Base-by-base conservation (phyloP, 305 asterid genomes). In the Solanum aculeatissimum region DNA sequence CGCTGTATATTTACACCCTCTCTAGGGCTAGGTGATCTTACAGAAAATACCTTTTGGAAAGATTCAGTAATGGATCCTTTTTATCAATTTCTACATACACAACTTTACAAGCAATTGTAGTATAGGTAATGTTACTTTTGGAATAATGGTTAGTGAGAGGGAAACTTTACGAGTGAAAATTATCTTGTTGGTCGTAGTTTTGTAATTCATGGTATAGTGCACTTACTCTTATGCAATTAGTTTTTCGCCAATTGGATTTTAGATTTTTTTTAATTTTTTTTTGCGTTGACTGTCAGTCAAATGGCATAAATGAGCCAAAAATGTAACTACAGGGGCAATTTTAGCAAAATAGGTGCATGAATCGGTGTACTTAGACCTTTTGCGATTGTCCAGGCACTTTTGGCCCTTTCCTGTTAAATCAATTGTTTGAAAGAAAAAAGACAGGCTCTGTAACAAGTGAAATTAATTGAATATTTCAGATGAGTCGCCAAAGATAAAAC, bases 401-500 rank as follows among this genome's bases (percentile, higher is more conserved):
- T 65, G 72, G 23, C 45, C 45, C 23, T 65, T 65, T 10, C 29
- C 43, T 15, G 23, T 65, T 29, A 65, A 65, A 32, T 47, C 43
- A 53, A 19, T 53, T 79, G 62, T 12, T 79, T 54, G 21, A 79
- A 62, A 54, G 83, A 7, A 32, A 53, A 78, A 51, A 78, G 27
- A 53, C 47, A 11, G 66, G 49, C 32, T 18, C 19, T n/a, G 49
- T 86, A 85, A 86, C 88, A 85, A 32, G 83, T 88, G 74, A 86
- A 79, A 65, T 27, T 83, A 83, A 57, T 85, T 14, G 42, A 82
- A 27, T 86, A 40, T 91, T 89, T 77, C 96, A 97, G 99, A 92
- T 70, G 99, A 97, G 88, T 87, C 90, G 80, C 91, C 98, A 0
- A 97, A 93, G 87, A 91, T 94, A 88, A 95, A 91, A 83, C 99